phyloP scores from a whole-genome alignment of 805 yeast genomes.

The Komagataella mondaviorum region DNA sequence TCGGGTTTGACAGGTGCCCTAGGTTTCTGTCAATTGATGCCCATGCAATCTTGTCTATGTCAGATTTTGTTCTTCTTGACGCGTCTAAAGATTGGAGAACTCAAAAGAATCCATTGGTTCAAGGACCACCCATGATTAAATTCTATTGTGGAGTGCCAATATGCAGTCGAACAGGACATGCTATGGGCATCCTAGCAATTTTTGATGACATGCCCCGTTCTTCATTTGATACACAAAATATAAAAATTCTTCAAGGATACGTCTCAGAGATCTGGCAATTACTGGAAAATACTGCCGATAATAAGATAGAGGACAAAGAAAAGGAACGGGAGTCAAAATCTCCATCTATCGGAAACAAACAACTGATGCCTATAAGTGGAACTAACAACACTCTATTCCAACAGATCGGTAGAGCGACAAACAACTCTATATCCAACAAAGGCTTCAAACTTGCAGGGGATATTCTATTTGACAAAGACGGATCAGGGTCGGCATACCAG shows the following conservation, averaged over 20 bases:
- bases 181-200: conserved; percentile 45
- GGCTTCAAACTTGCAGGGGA: background rate
- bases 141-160: conserved; percentile 61
- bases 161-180: conserved; percentile 21
- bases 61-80: conserved; percentile 40
- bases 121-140: conserved; percentile 41
- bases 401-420: conserved; percentile 46
- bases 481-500: conserved; percentile 48
- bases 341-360: background rate
- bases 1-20: conserved; percentile 36
- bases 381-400: conserved; percentile 9
- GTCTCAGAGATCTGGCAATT: conserved; percentile 28
- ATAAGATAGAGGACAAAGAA: background rate
- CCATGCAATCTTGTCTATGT: conserved; percentile 50
- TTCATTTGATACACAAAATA: conserved; percentile 19
- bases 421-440: conserved; percentile 10
- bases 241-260: conserved; percentile 21
- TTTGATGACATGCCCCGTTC: conserved; percentile 34
- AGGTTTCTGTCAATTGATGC: conserved; percentile 50
- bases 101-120: conserved; percentile 45
- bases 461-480: conserved; percentile 41
- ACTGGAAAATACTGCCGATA: conserved; percentile 20
- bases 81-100: conserved; percentile 65
- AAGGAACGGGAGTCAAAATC: background rate
- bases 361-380: background rate